These are phyloP conservation scores for Brassica balearica DNA, from an alignment of 441 rosid genomes.

Conservation along the genomic window DNA sequence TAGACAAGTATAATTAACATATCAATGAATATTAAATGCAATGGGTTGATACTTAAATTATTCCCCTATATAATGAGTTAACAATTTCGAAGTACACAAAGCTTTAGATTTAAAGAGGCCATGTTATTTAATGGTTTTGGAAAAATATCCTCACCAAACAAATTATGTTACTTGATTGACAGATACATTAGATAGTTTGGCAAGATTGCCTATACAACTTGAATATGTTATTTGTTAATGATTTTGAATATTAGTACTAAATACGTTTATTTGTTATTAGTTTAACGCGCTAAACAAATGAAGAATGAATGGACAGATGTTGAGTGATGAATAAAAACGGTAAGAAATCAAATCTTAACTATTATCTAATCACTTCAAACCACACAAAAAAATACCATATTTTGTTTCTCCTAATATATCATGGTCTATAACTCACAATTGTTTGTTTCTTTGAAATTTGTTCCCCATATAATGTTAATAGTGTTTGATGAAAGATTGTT, in stretches of 20 bases:
- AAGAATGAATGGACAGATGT: not conserved
- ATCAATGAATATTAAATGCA: not conserved
- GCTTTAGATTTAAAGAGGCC: not conserved
- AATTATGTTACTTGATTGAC: not conserved
- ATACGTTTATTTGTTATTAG: not conserved
- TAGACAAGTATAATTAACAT: not conserved
- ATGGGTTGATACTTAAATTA: not conserved
- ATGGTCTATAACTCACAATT: not conserved
- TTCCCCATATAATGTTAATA: not conserved
- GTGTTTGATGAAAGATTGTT: constrained; percentile 1
- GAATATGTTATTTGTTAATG: not conserved
- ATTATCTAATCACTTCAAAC: not conserved
- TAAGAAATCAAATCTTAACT: not conserved
- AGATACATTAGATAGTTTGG: not conserved
- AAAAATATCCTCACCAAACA: not conserved
- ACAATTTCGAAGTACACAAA: not conserved
- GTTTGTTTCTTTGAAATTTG: not conserved
- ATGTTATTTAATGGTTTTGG: not conserved
- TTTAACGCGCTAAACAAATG: not conserved
- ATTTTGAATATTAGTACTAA: not conserved
- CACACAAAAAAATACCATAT: not conserved
- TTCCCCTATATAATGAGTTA: constrained; percentile 1
- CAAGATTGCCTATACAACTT: not conserved
- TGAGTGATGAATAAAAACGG: not conserved
- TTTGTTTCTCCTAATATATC: not conserved